Conservation (phyloP, 1,284 basidiomycete species). For the Cutaneotrichosporon sp. region DNA sequence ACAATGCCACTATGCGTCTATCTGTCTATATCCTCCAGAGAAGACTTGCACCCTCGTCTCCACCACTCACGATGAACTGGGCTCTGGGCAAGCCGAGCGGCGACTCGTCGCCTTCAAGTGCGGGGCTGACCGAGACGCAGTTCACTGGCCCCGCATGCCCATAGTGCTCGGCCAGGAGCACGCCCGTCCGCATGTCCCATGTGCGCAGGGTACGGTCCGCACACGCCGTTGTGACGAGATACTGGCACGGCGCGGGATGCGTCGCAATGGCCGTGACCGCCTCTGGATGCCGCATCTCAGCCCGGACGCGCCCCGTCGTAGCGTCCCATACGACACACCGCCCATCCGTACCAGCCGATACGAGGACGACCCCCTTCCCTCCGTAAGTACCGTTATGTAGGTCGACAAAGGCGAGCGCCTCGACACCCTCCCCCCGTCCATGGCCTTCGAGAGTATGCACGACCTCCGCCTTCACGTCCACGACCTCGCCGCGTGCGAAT, state of each 20-base stretch:
- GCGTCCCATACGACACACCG: constrained; percentile 92
- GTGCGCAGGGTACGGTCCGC: constrained; percentile 80
- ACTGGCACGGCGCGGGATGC: constrained; percentile 62
- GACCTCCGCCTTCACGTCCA: constrained; percentile 58
- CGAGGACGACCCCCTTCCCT: constrained; percentile 61
- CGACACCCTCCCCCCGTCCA: constrained; percentile 80
- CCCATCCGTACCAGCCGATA: constrained; percentile 88
- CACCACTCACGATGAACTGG: constrained; percentile 67
- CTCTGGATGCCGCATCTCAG: constrained; percentile 61
- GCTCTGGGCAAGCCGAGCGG: constrained; percentile 21
- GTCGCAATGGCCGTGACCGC: constrained; percentile 74
- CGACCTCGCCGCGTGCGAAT: constrained; percentile 76
- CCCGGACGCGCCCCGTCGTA: constrained; percentile 70
- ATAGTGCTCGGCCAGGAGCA: constrained; percentile 69
- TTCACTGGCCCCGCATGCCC: constrained; percentile 81
- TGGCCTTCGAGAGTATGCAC: constrained; percentile 68
- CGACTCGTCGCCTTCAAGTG: constrained; percentile 41
- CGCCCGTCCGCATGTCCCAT: constrained; percentile 86
- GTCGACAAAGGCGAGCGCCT: constrained; percentile 80
- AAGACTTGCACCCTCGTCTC: constrained; percentile 77
- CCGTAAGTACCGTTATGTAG: constrained; percentile 55
- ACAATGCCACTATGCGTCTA: no score
- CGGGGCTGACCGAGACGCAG: constrained; percentile 60
- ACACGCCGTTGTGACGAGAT: constrained; percentile 75
- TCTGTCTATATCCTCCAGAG: constrained; percentile 53